Base-by-base conservation (phyloP, 495 filamentous ascomycete species). In the Talaromyces ruber region DNA sequence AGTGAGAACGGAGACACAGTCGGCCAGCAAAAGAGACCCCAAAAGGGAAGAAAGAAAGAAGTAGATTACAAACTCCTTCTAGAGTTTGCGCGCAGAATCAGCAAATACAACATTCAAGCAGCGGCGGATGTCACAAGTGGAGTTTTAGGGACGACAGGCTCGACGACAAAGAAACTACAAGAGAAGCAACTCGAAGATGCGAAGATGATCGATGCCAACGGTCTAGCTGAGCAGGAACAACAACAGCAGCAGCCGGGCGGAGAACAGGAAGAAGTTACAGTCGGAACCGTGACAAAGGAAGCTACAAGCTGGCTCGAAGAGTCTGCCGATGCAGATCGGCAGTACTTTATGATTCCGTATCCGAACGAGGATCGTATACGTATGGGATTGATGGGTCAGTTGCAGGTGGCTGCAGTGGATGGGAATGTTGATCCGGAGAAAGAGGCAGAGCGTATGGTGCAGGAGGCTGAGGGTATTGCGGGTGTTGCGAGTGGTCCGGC, bases 311-410 rank as follows among this genome's bases (percentile, higher is more conserved):
- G 78, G 78, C 67, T 81, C 50, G 76, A 81, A 18, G 72, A 78
- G 47, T 76, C 74, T 32, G 76, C 78, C 12, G 71, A 76, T 43
- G 64, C 74, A 65, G 72, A 74, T 18, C 72, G 76, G n/a, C 68
- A 77, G 64, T 72, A 68, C 6, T 79, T 77, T 61, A 77, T 79
- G 74, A 61, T 79, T 25, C 76, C 76, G 45, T 81, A 78, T 60
- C 78, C 78, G 29, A 75, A 71, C 67, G 76, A 79, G 63, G 78
- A 81, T 45, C 72, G 76, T 43, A 79, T 81, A 58, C 74, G 78
- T n/a, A 68, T 75, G 70, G 78, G 78, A 1, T 37, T 79, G 26
- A 79, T 81, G 76, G 78, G 75, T 4, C 76, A 78, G 62, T 69
- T 79, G 18, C 75, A 80, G 61, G 65, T 75, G 8, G 71, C 73